Evolutionary conservation across 2,329 filamentous ascomycete genomes (phyloP), one percentile per base, ranked within the genome.

Genomic region (Graphilbum sp.): DNA sequence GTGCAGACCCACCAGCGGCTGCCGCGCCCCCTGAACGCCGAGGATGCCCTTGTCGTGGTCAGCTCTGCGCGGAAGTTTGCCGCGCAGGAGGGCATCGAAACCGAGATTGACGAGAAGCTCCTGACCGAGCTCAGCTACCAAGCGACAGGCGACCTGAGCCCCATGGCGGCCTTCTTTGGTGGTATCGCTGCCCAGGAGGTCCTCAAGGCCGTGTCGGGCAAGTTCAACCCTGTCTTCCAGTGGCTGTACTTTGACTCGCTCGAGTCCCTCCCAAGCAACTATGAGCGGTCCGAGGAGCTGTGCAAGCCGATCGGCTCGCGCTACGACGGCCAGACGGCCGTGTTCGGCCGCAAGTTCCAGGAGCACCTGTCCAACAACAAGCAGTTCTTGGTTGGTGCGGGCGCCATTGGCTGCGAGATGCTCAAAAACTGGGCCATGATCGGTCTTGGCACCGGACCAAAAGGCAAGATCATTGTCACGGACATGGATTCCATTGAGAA

Each of bases 401-500:
- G 90, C 50, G 90, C 92, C 45, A 98, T 98, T 56, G 90, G 90
- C 34, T 98, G 90, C 53, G 90, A 98, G 55, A 98, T 96, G 81
- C 65, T 98, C 48, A 98, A 98, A 73, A 96, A 96, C 59, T 98
- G 90, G 87, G 88, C 92, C 27, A 92, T 98, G 87, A 93, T 96
- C 56, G 90, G 90, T 47, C 67, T 98, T 23, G 88, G 80, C 33
- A 83, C 82, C 34, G 90, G 90, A 4, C 83, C 85, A 3, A 72
- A 86, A 35, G 90, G 90, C 50, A 80, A 81, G 58, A 92, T 98
- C 51, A 84, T 66, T 41, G 82, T 98, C 36, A 96, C 92, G 13
- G 90, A 98, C 55, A 96, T 94, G 76, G 90, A 98, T 54, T 87
- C 87, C 39, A 98, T 98, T 49, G 90, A 98, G 63, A 94, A 88